Percentiles rank a stretch among this genome's conserved stretches.
Evolutionary conservation across 2,329 filamentous ascomycete species (phyloP).

Genomic region (Sporothrix luriei): DNA sequence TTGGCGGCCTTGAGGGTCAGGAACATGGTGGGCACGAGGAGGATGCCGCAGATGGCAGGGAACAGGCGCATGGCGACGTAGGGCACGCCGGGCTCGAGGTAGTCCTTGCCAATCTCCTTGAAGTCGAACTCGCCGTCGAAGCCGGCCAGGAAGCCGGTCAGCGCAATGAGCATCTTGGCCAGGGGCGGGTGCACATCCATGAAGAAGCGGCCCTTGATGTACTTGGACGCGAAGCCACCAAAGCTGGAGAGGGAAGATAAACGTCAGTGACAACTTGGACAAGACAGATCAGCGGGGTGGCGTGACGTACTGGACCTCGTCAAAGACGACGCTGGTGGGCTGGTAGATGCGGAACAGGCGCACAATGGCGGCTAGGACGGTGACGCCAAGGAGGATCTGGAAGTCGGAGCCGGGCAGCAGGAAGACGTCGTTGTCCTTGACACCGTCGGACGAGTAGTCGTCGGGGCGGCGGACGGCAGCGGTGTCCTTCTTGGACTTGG

Average conservation of each 20-base stretch:
- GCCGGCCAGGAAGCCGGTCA: constrained; percentile 91
- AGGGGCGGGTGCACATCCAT: constrained; percentile 99
- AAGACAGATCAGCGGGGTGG: constrained; percentile 46
- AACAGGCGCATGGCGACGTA: constrained; percentile 98
- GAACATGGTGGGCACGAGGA: constrained; percentile 91
- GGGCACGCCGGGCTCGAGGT: constrained; percentile 88
- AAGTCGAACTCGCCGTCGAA: constrained; percentile 97
- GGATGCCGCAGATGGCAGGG: constrained; percentile 83
- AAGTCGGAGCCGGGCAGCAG: constrained; percentile 83
- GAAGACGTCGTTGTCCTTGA: constrained; percentile 90
- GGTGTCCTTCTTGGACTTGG: constrained; percentile 29
- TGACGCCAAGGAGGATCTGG: constrained; percentile 71
- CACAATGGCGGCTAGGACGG: constrained; percentile 73
- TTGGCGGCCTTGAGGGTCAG: constrained; percentile 88
- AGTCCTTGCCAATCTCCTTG: constrained; percentile 99
- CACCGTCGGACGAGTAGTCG: constrained; percentile 75
- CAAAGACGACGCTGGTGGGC: constrained; percentile 94
- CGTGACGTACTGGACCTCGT: constrained; percentile 83
- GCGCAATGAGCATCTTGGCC: constrained; percentile 92
- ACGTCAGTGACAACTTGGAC: neutral
- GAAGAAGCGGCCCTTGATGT: constrained; percentile 99
- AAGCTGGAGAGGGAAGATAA: constrained; percentile 62
- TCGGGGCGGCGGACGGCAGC: constrained; percentile 39
- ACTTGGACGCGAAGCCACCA: constrained; percentile 96
- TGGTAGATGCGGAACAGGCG: constrained; percentile 95